These are phyloP conservation scores for Coemansia sp. DNA, from an alignment of 192 early-diverging fungal genomes.

Conservation along the genomic window DNA sequence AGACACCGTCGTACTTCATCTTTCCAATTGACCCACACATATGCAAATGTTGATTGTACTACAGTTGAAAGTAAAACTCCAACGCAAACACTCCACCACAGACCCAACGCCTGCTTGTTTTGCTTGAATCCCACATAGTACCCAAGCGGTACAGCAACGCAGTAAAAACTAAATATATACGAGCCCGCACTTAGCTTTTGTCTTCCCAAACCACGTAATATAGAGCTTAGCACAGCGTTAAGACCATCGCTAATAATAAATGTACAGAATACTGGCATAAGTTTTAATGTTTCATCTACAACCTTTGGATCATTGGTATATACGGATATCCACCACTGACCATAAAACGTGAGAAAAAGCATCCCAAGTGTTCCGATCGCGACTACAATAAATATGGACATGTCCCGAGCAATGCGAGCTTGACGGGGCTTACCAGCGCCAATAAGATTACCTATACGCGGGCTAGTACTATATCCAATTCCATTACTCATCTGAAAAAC, in stretches of 20 bases:
- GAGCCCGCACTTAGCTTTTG: slow-evolving; percentile 57
- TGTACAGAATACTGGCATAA: slow-evolving; percentile 37
- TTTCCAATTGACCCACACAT: slow-evolving; percentile 30
- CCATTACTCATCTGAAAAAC: slow-evolving; percentile 72
- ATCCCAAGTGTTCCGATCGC: slow-evolving; percentile 57
- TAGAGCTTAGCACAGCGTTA: slow-evolving; percentile 59
- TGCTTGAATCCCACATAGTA: slow-evolving; percentile 48
- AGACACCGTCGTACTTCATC: slow-evolving; percentile 33
- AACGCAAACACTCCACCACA: slow-evolving; percentile 62
- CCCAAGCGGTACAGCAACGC: slow-evolving; percentile 55
- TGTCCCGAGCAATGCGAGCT: slow-evolving; percentile 15
- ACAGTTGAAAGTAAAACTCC: slow-evolving; percentile 37
- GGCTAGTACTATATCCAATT: slow-evolving; percentile 71
- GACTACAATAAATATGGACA: slow-evolving; percentile 59
- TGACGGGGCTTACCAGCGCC: slow-evolving; percentile 24
- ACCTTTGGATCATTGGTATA: slow-evolving; percentile 49
- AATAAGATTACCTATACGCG: slow-evolving; percentile 74
- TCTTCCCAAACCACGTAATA: slow-evolving; percentile 55
- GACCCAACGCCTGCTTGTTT: slow-evolving; percentile 59
- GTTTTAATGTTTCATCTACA: slow-evolving; percentile 19
- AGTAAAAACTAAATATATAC: slow-evolving; percentile 50
- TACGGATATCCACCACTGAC: slow-evolving; percentile 62
- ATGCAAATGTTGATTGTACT: slow-evolving; percentile 24
- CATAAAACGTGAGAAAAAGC: slow-evolving; percentile 53
- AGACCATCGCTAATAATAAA: slow-evolving; percentile 53